Base-by-base conservation (phyloP, 2,329 filamentous ascomycete genomes). In the Waltergamsia citrina region DNA sequence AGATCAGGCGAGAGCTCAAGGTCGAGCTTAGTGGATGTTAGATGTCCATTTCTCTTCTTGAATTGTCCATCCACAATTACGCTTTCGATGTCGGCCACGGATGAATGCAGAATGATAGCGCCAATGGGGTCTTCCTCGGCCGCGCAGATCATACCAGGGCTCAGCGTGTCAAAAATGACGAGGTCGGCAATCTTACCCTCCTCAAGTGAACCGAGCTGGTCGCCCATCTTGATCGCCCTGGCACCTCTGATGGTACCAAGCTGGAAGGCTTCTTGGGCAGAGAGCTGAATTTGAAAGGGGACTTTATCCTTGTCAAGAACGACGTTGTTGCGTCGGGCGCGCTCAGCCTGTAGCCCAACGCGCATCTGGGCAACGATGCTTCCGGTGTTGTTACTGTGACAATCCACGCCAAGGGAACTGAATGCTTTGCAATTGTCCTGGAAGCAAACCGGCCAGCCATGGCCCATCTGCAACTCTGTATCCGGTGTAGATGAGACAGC, bases 51-150 rank as follows among this genome's bases (percentile, higher is more conserved):
- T 14, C 55, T 49, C 54, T 72, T 74, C 33, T 46, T 43, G 33
- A 63, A 69, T 37, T 53, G 44, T 2, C 69, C 69, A 35, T 63
- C 58, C 1, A 72, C 60, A 9, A 72, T 35, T 1, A 73, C 69
- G 33, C 62, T 52, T 38, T 61, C 52, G 21, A 74, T 52, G 37
- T 74, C 68, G 0, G 63, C 65, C 4, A 66, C 59, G 33, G 56
- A 63, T 2, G 66, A 58, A 38, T 74, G 69, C 32, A 74, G 47
- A 8, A 74, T 59, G 5, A 74, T 54, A 0, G 71, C 70, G 0
- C 67, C 67, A 4, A 75, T 56, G 1, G 69, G 67, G 38, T 74
- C 69, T 14, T 41, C 19, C 7, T 42, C 38, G 2, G 41, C 37
- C 17, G 41, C 42, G 14, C 33, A 34, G 5, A 38, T 29, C 43